Conservation (phyloP, 257 asterid species). For the Ehretia macrophylla region DNA sequence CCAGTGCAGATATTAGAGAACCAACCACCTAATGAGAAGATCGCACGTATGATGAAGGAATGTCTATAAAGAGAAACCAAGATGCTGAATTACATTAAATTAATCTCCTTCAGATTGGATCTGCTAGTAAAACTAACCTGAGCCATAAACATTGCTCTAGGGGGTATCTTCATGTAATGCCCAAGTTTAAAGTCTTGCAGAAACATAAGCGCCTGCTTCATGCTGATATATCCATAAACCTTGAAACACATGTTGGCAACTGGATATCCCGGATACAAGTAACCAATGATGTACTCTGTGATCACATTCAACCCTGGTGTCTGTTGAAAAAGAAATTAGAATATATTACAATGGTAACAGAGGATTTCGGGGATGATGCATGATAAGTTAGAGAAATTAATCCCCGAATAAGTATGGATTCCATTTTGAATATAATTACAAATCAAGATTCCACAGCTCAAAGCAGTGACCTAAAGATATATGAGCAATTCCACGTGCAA, state of each 20-base stretch:
- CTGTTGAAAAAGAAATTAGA: neutral
- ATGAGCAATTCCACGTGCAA: too few relatives aligned
- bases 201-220: conserved; percentile 81
- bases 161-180: conserved; percentile 95
- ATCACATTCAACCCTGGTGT: conserved; percentile 88
- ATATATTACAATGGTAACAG: conserved; percentile 27
- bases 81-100: neutral
- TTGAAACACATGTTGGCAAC: conserved; percentile 98
- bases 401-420: too few relatives aligned
- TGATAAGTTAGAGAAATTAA: too few relatives aligned
- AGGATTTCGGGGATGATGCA: too few relatives aligned
- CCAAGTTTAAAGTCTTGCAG: conserved; percentile 94
- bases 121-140: conserved; percentile 44
- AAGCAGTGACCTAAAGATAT: too few relatives aligned
- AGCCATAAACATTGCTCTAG: conserved; percentile 94
- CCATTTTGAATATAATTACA: too few relatives aligned
- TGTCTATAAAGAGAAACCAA: too few relatives aligned
- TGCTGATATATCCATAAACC: conserved; percentile 87
- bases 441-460: too few relatives aligned
- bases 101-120: neutral
- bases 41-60: too few relatives aligned
- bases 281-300: conserved; percentile 93
- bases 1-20: conserved; percentile 27
- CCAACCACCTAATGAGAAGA: conserved; percentile 35
- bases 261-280: conserved; percentile 96